Evolutionary conservation across 306 rosid genomes (phyloP), one percentile per base, ranked within the genome.

Genomic region (Quercus gilva): DNA sequence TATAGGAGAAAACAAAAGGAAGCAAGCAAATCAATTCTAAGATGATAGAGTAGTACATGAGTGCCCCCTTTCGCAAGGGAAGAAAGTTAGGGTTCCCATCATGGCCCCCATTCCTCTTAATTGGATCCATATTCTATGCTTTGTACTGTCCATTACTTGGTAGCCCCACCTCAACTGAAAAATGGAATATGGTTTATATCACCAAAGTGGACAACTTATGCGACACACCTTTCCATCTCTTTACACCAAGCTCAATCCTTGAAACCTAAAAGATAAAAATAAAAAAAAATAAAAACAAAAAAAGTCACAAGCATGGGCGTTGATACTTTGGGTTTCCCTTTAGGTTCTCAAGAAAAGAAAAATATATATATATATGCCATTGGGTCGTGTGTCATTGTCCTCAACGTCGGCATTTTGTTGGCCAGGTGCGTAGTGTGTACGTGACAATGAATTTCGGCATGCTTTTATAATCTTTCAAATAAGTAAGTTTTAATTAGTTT

Each of bases 1-100:
- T 59, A 86, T 78, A 59, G 80, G 73, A 87, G 80, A 81, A 76
- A 86, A 87, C 85, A 91, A 84, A 87, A 87, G 86, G 88, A 84
- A 86, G 84, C 88, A 87, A 87, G 85, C 85, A 91, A 88, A 87
- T 86, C 87, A 92, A 90, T 85, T 92, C 79, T 69, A 77, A 85
- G 83, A 82, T 86, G 92, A 90, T 86, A 88, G 72, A 69, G 26
- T 81, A 78, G 83, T 76, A 79, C 83, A 90, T 86, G 85, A 88
- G 91, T 87, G 91, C 82, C 86, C 90, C 85, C 83, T 90, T 90
- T 85, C 89, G 79, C 90, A 79, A 90, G 94, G 84, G 78, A 90
- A 82, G 89, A 89, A 86, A 92, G 87, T 88, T 89, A 74, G 95
- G 92, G 88, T 87, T 43, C 59, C 76, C 80, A 85, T 82, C 86